Percentiles rank a stretch among this genome's conserved stretches.
phyloP scores from a whole-genome alignment of 257 asterid species.

The Solanum sejunctum region DNA sequence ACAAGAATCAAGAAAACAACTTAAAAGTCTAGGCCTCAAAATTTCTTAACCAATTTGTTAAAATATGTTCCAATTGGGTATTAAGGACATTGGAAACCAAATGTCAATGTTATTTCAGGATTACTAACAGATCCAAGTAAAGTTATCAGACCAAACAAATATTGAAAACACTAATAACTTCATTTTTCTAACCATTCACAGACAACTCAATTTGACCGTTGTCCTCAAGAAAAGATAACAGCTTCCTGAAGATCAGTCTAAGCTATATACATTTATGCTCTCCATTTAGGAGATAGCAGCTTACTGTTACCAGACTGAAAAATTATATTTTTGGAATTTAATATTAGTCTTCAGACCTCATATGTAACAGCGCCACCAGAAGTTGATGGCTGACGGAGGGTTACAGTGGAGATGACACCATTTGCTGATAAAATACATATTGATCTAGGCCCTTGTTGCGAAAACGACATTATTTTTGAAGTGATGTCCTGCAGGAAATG shows the following conservation, averaged over 20 bases:
- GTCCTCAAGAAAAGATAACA: background rate
- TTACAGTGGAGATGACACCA: conserved; percentile 68
- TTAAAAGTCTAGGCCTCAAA: background rate
- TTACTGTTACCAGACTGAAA: background rate
- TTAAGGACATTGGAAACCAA: background rate
- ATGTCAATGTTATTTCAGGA: background rate
- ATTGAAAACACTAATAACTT: background rate
- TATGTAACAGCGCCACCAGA: conserved; percentile 70
- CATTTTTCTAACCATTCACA: background rate
- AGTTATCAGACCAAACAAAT: background rate
- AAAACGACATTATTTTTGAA: conserved; percentile 45
- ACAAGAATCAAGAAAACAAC: background rate
- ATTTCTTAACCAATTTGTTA: background rate
- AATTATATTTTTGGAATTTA: background rate
- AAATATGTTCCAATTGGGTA: background rate
- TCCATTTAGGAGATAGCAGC: background rate
- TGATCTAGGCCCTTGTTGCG: conserved; percentile 49
- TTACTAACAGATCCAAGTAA: background rate
- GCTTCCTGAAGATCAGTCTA: background rate
- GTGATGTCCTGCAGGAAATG: conserved; percentile 52
- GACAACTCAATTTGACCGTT: background rate
- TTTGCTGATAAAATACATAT: conserved; percentile 57
- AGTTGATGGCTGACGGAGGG: conserved; percentile 38
- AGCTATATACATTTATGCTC: background rate
- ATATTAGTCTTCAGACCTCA: conserved; percentile 38